A percentile compares a stretch with the other conserved stretches of the same genome.
Conservation (phyloP, 2,329 filamentous ascomycete genomes). For the Botryotinia calthae region DNA sequence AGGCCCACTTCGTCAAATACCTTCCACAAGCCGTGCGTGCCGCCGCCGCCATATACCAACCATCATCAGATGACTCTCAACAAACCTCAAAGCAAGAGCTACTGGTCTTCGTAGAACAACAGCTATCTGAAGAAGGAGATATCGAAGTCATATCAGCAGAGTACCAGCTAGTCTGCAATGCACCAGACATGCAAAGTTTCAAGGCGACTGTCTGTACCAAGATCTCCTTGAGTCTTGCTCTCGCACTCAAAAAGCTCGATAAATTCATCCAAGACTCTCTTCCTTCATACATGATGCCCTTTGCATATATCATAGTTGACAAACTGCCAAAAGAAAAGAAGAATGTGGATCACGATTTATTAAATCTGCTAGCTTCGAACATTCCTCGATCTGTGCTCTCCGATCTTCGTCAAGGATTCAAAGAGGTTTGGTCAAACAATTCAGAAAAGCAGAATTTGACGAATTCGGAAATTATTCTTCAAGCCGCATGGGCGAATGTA, state of each 20-base stretch:
- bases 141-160: not conserved
- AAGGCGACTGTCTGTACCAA: constrained; percentile 29
- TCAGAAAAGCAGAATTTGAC: constrained; percentile 35
- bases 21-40: constrained; percentile 39
- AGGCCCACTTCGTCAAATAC: constrained; percentile 40
- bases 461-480: constrained; percentile 39
- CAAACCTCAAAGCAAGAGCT: constrained; percentile 10
- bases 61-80: constrained; percentile 10
- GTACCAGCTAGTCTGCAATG: not conserved
- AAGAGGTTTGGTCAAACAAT: constrained; percentile 39
- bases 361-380: constrained; percentile 7
- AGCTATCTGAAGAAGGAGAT: not conserved
- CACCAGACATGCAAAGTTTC: constrained; percentile 23
- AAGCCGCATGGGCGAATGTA: constrained; percentile 37
- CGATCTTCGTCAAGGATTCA: constrained; percentile 33
- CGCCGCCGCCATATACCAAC: constrained; percentile 31
- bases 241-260: constrained; percentile 43
- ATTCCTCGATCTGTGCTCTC: constrained; percentile 19
- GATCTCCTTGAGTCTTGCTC: constrained; percentile 37
- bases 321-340: constrained; percentile 37
- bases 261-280: constrained; percentile 44
- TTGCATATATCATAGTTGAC: constrained; percentile 44
- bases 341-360: constrained; percentile 39
- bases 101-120: constrained; percentile 6
- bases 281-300: constrained; percentile 49